Percentiles rank a stretch among this genome's conserved stretches.
Conservation (phyloP, 148 eudicot species). For the Nepenthes gracilis region DNA sequence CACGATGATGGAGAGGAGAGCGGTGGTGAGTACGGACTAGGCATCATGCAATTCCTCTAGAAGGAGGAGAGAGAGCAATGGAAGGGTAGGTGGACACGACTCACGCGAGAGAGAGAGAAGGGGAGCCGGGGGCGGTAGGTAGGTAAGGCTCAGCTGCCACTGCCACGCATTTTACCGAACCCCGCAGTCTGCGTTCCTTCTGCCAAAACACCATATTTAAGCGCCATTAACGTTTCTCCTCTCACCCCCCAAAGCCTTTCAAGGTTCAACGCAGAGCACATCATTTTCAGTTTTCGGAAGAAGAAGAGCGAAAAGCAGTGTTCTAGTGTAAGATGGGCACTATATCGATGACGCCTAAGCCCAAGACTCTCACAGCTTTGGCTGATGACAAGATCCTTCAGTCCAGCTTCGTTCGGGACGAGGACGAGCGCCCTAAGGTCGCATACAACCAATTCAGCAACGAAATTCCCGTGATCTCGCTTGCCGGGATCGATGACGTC, state of each 20-base stretch:
- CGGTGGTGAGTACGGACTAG: too few species aligned
- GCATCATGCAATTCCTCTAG: too few species aligned
- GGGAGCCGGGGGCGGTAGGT: too few species aligned
- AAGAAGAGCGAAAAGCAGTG: neutral
- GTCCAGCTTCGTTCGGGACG: conserved; percentile 61
- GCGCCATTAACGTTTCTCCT: neutral
- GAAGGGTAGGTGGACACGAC: too few species aligned
- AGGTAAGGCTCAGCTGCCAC: too few species aligned
- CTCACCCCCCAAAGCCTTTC: neutral
- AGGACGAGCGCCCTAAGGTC: conserved; percentile 88
- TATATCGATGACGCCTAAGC: conserved; percentile 27
- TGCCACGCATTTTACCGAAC: neutral
- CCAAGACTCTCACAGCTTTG: conserved; percentile 41
- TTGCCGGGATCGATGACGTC: conserved; percentile 53
- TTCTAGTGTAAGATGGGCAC: too few species aligned
- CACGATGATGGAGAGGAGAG: too few species aligned
- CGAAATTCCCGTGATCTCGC: conserved; percentile 76
- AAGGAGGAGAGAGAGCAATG: too few species aligned
- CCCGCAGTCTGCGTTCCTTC: too few species aligned
- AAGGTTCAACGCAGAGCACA: neutral
- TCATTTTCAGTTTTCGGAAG: neutral
- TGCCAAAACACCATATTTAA: neutral
- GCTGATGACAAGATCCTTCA: conserved; percentile 34
- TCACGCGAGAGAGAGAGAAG: too few species aligned
- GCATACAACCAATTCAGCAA: conserved; percentile 62